Percentiles rank a stretch among this genome's conserved stretches.
Evolutionary conservation across 176 grass and related monocot species (phyloP).

Genomic region (Elymus sibiricus): DNA sequence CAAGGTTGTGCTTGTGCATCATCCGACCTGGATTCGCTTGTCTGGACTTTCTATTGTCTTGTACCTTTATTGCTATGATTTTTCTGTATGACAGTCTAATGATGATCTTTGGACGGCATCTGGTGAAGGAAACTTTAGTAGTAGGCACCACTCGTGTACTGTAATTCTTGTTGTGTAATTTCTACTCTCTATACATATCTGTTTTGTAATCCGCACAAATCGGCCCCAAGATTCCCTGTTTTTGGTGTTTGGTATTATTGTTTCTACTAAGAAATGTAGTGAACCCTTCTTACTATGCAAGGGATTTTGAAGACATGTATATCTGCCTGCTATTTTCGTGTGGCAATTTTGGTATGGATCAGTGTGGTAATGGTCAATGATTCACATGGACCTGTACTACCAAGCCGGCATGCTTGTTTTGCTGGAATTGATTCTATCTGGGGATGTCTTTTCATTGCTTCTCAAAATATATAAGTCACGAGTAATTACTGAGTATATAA

Average conservation of each 20-base stretch:
- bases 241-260: neutral
- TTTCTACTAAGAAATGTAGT: neutral
- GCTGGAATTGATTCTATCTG: neutral
- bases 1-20: no score
- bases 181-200: neutral
- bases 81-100: no score
- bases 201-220: neutral
- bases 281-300: neutral
- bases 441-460: neutral
- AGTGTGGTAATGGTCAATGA: neutral
- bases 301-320: neutral
- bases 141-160: no score
- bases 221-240: neutral
- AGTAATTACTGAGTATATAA: neutral
- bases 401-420: neutral
- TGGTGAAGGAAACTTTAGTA: no score
- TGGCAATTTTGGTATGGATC: neutral
- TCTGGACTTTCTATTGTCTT: no score
- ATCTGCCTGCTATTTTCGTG: neutral
- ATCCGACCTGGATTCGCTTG: no score
- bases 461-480: neutral
- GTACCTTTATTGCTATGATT: no score
- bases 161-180: neutral
- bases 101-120: no score
- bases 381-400: neutral